phyloP scores from a whole-genome alignment of 106 monocot genomes.

The Gastrodia elata region DNA sequence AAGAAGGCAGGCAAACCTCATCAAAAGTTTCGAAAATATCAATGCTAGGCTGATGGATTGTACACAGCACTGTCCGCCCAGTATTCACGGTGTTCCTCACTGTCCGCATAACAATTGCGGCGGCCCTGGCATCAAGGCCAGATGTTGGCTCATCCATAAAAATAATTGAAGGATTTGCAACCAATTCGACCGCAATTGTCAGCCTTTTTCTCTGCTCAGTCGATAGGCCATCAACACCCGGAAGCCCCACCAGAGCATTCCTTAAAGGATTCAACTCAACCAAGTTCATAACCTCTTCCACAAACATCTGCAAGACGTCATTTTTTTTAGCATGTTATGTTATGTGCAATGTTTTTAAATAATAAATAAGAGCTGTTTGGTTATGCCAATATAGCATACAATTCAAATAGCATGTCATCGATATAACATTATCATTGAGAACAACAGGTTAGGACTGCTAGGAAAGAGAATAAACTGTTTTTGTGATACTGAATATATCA shows the following conservation, averaged over 20 bases:
- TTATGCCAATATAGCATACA: too few relatives aligned
- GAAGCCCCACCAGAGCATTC: constrained; percentile 69
- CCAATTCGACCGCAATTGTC: constrained; percentile 86
- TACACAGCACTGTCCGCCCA: constrained; percentile 86
- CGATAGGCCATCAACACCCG: constrained; percentile 65
- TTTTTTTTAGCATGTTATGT: not conserved
- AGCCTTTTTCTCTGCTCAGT: constrained; percentile 89
- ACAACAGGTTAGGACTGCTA: not conserved
- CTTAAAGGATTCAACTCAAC: constrained; percentile 63
- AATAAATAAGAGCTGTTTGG: too few relatives aligned
- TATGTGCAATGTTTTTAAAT: too few relatives aligned
- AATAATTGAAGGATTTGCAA: constrained; percentile 88
- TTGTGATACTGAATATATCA: too few relatives aligned
- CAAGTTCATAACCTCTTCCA: constrained; percentile 70
- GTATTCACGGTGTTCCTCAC: constrained; percentile 86
- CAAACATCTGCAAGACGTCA: constrained; percentile 61
- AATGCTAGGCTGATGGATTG: constrained; percentile 96
- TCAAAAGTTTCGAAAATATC: constrained; percentile 98
- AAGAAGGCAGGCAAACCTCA: constrained; percentile 47
- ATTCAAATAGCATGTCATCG: too few relatives aligned
- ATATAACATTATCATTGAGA: not conserved
- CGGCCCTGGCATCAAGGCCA: constrained; percentile 89
- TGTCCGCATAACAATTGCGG: constrained; percentile 91
- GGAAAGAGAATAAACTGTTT: not conserved
- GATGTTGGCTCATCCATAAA: constrained; percentile 99